Conservation (phyloP, 1,284 basidiomycete genomes). For the Tranzscheliella williamsii region DNA sequence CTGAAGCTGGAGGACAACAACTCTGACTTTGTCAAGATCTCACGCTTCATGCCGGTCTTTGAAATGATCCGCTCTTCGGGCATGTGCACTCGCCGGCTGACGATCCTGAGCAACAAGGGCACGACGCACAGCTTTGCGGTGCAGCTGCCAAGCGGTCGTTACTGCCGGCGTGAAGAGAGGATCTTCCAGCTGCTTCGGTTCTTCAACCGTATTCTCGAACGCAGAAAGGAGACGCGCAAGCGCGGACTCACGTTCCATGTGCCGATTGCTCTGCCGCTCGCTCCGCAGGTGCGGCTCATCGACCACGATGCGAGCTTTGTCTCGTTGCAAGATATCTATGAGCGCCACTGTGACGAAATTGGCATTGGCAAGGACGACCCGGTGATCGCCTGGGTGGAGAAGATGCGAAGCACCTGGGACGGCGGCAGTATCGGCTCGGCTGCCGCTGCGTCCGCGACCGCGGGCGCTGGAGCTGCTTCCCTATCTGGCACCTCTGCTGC, state of each 20-base stretch:
- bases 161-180: slow-evolving; percentile 88
- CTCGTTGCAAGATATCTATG: slow-evolving; percentile 90
- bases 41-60: slow-evolving; percentile 86
- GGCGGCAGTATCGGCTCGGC: slow-evolving; percentile 4
- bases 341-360: slow-evolving; percentile 78
- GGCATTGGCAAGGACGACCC: slow-evolving; percentile 88
- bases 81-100: slow-evolving; percentile 85
- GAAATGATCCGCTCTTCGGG: slow-evolving; percentile 84
- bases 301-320: slow-evolving; percentile 91
- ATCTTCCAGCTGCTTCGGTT: slow-evolving; percentile 89
- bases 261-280: slow-evolving; percentile 83
- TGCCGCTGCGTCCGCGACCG: not conserved
- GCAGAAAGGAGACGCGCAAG: slow-evolving; percentile 87
- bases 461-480: not conserved
- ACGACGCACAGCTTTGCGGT: slow-evolving; percentile 86
- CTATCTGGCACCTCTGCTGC: not conserved
- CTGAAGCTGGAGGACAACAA: slow-evolving; percentile 81
- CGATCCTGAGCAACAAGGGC: slow-evolving; percentile 89
- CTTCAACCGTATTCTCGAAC: slow-evolving; percentile 71
- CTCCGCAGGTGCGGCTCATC: slow-evolving; percentile 80
- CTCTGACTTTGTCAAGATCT: slow-evolving; percentile 86
- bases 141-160: slow-evolving; percentile 83
- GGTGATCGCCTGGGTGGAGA: slow-evolving; percentile 59
- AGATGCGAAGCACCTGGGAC: slow-evolving; percentile 56
- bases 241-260: slow-evolving; percentile 90